Evolutionary conservation across 2,329 filamentous ascomycete genomes (phyloP).

Genomic region (Myriosclerotinia duriaeana): DNA sequence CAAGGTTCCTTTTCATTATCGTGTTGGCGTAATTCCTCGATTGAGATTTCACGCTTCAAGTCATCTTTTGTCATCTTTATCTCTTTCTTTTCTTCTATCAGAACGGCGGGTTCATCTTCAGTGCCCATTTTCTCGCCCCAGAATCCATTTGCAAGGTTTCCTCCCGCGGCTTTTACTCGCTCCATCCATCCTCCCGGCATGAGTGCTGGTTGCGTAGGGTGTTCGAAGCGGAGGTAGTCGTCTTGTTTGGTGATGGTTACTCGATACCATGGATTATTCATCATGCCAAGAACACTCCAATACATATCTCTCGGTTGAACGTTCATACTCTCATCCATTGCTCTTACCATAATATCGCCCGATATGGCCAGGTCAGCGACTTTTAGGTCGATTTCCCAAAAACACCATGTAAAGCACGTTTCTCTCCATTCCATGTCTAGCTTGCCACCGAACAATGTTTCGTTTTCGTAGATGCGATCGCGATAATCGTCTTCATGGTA

Average conservation of each 20-base stretch:
- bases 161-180: slow-evolving; percentile 76
- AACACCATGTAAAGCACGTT: slow-evolving; percentile 86
- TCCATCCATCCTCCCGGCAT: slow-evolving; percentile 92
- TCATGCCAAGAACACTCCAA: slow-evolving; percentile 94
- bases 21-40: slow-evolving; percentile 71
- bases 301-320: slow-evolving; percentile 91
- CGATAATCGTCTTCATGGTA: slow-evolving; percentile 88
- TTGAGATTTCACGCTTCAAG: slow-evolving; percentile 60
- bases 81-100: slow-evolving; percentile 57
- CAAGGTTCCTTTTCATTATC: slow-evolving; percentile 66
- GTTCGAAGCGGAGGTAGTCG: slow-evolving; percentile 71
- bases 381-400: slow-evolving; percentile 75
- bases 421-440: slow-evolving; percentile 82
- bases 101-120: slow-evolving; percentile 47
- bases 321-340: slow-evolving; percentile 89
- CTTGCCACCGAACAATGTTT: slow-evolving; percentile 70
- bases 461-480: slow-evolving; percentile 54
- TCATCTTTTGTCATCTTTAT: slow-evolving; percentile 75
- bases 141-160: slow-evolving; percentile 75
- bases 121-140: slow-evolving; percentile 75
- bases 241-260: slow-evolving; percentile 71
- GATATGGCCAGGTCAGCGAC: slow-evolving; percentile 60
- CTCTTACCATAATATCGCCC: slow-evolving; percentile 74
- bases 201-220: slow-evolving; percentile 78
- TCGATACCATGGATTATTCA: slow-evolving; percentile 95